A percentile compares a stretch with the other conserved stretches of the same genome.
These are phyloP conservation scores for Amphicarpaea edgeworthii DNA, from an alignment of 306 rosid species.

Conservation along the genomic window DNA sequence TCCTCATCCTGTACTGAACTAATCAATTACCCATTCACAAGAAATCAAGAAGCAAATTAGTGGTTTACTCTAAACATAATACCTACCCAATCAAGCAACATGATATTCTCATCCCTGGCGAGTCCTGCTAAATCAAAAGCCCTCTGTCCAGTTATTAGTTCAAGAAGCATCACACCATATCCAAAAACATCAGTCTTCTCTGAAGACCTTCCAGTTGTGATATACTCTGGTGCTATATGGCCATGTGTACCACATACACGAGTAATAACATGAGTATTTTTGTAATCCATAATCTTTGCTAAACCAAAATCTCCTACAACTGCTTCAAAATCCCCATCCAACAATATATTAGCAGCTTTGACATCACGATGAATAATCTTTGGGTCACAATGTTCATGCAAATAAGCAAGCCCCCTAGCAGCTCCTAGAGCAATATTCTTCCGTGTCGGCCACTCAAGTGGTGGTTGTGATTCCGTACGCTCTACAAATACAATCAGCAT, in stretches of 20 bases:
- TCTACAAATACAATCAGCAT: slow-evolving; percentile 56
- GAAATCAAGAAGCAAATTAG: not conserved
- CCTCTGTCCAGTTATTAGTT: slow-evolving; percentile 89
- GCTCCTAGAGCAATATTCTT: slow-evolving; percentile 79
- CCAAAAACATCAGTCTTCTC: slow-evolving; percentile 97
- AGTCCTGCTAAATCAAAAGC: slow-evolving; percentile 92
- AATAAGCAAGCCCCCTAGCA: slow-evolving; percentile 91
- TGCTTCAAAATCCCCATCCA: slow-evolving; percentile 90
- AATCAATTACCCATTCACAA: no score
- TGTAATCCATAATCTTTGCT: slow-evolving; percentile 91
- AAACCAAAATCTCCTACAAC: slow-evolving; percentile 96
- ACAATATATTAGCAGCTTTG: slow-evolving; percentile 91
- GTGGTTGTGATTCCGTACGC: slow-evolving; percentile 57
- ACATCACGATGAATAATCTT: slow-evolving; percentile 96
- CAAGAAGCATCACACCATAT: slow-evolving; percentile 97
- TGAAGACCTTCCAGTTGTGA: slow-evolving; percentile 90
- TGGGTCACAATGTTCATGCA: slow-evolving; percentile 97
- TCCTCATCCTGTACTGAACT: not conserved
- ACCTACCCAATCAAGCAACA: slow-evolving; percentile 95
- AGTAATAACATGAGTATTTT: slow-evolving; percentile 90
- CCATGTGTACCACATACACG: slow-evolving; percentile 96
- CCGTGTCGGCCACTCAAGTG: slow-evolving; percentile 76
- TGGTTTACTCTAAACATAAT: not conserved
- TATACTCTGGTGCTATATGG: slow-evolving; percentile 94
- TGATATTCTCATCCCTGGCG: slow-evolving; percentile 75